phyloP scores from a whole-genome alignment of 2,329 filamentous ascomycete species.

The Sclerotinia borealis region DNA sequence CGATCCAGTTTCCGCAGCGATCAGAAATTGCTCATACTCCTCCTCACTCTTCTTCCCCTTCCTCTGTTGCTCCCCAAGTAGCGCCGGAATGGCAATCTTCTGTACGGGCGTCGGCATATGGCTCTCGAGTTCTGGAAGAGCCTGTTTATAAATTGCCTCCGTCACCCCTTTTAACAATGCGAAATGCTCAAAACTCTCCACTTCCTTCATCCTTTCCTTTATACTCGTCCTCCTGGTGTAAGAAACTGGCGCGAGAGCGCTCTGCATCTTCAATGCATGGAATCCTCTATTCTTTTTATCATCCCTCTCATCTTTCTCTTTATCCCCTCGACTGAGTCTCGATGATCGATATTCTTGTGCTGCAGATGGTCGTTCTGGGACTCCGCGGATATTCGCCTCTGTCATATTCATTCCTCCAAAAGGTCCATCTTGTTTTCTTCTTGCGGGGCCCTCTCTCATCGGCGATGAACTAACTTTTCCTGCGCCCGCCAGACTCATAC shows the following conservation, averaged over 20 bases:
- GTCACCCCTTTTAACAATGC: slow-evolving; percentile 66
- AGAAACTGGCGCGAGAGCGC: slow-evolving; percentile 65
- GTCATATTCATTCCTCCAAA: slow-evolving; percentile 56
- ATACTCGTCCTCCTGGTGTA: slow-evolving; percentile 58
- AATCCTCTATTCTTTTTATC: slow-evolving; percentile 37
- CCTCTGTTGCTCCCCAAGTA: slow-evolving; percentile 52
- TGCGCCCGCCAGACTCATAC: slow-evolving; percentile 27
- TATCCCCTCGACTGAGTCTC: slow-evolving; percentile 14
- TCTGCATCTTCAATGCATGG: slow-evolving; percentile 94
- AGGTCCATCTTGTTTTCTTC: slow-evolving; percentile 43
- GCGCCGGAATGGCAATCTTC: slow-evolving; percentile 75
- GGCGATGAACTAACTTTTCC: slow-evolving; percentile 19
- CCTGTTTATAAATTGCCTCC: slow-evolving; percentile 65
- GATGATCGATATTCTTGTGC: slow-evolving; percentile 14
- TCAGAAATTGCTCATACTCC: slow-evolving; percentile 57
- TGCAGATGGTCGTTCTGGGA: slow-evolving; percentile 33
- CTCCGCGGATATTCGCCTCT: slow-evolving; percentile 39
- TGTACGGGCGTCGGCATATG: slow-evolving; percentile 84
- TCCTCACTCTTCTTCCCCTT: slow-evolving; percentile 30
- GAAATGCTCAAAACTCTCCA: slow-evolving; percentile 78
- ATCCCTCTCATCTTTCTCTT: slow-evolving; percentile 23
- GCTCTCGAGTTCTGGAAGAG: slow-evolving; percentile 67
- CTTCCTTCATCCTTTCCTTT: slow-evolving; percentile 53
- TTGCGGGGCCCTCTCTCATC: slow-evolving; percentile 27
- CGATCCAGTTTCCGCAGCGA: slow-evolving; percentile 94